Conservation (phyloP, 371 early-diverging fungal species). For the Mortierella sp. region DNA sequence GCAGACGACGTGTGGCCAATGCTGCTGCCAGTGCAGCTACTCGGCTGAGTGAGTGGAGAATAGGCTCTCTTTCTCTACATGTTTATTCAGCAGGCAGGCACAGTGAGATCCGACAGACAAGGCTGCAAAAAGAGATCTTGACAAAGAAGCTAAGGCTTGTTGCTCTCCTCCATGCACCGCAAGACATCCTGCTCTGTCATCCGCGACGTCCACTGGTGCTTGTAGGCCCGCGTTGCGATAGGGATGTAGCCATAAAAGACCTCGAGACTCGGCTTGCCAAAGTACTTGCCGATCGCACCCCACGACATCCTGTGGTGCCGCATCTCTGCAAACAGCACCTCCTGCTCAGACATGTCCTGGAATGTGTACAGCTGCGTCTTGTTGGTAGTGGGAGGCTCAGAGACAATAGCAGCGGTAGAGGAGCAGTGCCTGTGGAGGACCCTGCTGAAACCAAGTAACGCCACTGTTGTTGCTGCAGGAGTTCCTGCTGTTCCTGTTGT, state of each 20-base stretch:
- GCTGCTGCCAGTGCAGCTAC: too few species aligned
- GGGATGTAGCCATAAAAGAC: constrained; percentile 25
- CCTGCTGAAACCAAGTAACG: neutral
- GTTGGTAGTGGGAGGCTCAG: neutral
- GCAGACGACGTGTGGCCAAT: too few species aligned
- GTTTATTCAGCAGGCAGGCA: too few species aligned
- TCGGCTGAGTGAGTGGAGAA: too few species aligned
- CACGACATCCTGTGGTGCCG: constrained; percentile 22
- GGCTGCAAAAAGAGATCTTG: too few species aligned
- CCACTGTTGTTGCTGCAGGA: neutral
- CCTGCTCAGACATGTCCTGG: constrained; percentile 16
- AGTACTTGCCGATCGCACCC: constrained; percentile 10
- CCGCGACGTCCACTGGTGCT: constrained; percentile 33
- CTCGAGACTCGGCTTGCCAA: constrained; percentile 9
- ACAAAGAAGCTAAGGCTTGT: too few species aligned
- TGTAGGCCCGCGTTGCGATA: constrained; percentile 14
- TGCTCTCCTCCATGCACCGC: constrained; percentile 1
- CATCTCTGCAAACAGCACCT: constrained; percentile 35
- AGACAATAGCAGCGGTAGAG: neutral
- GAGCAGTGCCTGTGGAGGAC: neutral
- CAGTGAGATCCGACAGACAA: too few species aligned
- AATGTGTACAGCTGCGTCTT: constrained; percentile 15
- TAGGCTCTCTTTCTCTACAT: too few species aligned
- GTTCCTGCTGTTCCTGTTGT: too few species aligned
- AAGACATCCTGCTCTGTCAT: constrained; percentile 33